Evolutionary conservation across 805 yeast genomes (phyloP), one percentile per base, ranked within the genome.

Genomic region (Ogataea pini): DNA sequence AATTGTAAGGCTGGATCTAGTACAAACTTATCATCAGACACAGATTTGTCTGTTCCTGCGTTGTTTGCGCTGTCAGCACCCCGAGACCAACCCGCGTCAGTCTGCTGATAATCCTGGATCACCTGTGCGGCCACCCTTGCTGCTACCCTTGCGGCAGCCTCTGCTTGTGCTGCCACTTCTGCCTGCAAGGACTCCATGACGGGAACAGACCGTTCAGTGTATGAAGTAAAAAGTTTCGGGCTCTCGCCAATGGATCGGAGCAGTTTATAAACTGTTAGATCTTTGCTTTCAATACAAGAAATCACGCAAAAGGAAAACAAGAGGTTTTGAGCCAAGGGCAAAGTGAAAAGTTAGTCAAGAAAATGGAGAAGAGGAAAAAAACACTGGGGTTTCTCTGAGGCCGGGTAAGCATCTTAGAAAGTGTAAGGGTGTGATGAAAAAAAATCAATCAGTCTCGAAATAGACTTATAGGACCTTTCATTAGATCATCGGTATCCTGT

Each of bases 1-100:
- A 59, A 39, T 46, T 60, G 61, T 20, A 62, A 37, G 8, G 57
- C 59, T 1, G 64, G 62, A 45, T 59, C 64, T 20, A 61, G 44
- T 25, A 52, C 54, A 45, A 56, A 60, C 40, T 51, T 58, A 19
- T 51, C 62, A 27, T 51, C 55, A 7, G 47, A 24, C 29, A 22
- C 46, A 16, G 43, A 37, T 14, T 44, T 47, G 43, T 17, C 18
- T 13, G 16, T 24, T 14, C 29, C 37, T 22, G 43, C 12, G 31
- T 24, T 18, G 14, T 29, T 37, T 22, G 44, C n/a, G 16, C 34
- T 31, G 16, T 28, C 49, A 12, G 32, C 36, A 2, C 42, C 39
- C n/a, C 47, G 47, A 36, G 46, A 34, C 51, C 57, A 47, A 22
- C 38, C 51, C 14, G 39, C 42, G 29, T 42, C 51, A 18, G 45